phyloP scores from a whole-genome alignment of 2,329 filamentous ascomycete species.

The Scolecobasidium constrictum region DNA sequence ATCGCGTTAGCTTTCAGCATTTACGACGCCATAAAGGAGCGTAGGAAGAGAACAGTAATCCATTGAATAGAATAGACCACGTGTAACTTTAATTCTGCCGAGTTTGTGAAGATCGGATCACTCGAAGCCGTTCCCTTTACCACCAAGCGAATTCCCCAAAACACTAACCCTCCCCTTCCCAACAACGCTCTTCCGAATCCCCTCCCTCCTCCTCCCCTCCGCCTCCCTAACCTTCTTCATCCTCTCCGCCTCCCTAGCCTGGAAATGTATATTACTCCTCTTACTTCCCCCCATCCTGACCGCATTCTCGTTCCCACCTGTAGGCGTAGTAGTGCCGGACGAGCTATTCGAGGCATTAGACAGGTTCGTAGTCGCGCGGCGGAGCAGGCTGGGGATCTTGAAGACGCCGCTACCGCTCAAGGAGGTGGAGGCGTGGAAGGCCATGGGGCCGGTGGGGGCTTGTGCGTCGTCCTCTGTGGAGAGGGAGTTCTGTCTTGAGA shows the following conservation, averaged over 20 bases:
- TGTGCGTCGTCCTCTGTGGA: constrained; percentile 17
- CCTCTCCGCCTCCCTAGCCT: constrained; percentile 47
- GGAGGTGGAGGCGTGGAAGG: constrained; percentile 41
- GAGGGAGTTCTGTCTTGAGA: constrained; percentile 43
- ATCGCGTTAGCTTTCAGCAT: no score
- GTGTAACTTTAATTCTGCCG: neutral
- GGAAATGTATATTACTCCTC: constrained; percentile 49
- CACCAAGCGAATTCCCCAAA: constrained; percentile 2
- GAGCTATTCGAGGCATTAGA: constrained; percentile 25
- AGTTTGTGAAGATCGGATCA: neutral
- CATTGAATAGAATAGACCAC: no score
- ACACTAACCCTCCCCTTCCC: constrained; percentile 7
- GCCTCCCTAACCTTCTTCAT: constrained; percentile 38
- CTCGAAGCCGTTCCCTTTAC: constrained; percentile 5
- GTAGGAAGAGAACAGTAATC: no score
- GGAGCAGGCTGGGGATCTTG: constrained; percentile 60
- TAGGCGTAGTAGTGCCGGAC: constrained; percentile 26
- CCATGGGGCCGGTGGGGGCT: constrained; percentile 33
- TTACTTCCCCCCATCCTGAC: constrained; percentile 42
- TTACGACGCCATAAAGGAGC: no score
- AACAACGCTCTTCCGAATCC: constrained; percentile 7
- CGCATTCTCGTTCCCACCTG: constrained; percentile 20
- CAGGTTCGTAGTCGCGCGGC: constrained; percentile 55
- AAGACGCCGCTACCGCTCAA: constrained; percentile 33
- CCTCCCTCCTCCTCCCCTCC: constrained; percentile 39